A percentile compares a stretch with the other conserved stretches of the same genome.
Conservation (phyloP, 148 eudicot genomes). For the Polygonum maritimum region DNA sequence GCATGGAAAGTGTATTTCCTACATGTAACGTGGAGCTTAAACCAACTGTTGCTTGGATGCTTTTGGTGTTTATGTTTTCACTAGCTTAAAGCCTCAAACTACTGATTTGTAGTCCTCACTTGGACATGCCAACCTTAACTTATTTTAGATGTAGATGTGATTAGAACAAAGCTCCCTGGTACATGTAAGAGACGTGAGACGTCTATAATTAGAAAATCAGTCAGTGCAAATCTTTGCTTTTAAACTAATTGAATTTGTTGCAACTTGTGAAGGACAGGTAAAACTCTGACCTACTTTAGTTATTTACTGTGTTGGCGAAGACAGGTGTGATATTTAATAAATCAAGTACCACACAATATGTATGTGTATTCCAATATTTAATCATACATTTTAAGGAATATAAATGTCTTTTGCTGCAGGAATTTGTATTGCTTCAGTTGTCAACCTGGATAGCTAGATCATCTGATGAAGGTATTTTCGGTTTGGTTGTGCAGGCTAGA, state of each 20-base stretch:
- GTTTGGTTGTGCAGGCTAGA: background rate
- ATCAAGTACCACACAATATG: too few species aligned
- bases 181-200: background rate
- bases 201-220: background rate
- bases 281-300: background rate
- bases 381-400: background rate
- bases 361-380: too few species aligned
- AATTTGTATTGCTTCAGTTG: constrained; percentile 87
- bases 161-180: background rate
- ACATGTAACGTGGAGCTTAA: background rate
- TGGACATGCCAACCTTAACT: background rate
- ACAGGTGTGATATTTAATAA: constrained; percentile 42
- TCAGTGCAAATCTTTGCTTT: background rate
- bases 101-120: background rate
- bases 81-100: background rate
- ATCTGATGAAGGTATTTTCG: constrained; percentile 75
- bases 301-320: constrained; percentile 95
- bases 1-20: background rate
- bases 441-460: constrained; percentile 87
- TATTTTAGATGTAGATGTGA: background rate
- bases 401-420: constrained; percentile 31
- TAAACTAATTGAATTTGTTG: background rate
- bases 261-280: background rate
- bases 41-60: too few species aligned
- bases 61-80: background rate